Conservation (phyloP, 2,329 filamentous ascomycete genomes). For the Dothiorella sarmentorum region DNA sequence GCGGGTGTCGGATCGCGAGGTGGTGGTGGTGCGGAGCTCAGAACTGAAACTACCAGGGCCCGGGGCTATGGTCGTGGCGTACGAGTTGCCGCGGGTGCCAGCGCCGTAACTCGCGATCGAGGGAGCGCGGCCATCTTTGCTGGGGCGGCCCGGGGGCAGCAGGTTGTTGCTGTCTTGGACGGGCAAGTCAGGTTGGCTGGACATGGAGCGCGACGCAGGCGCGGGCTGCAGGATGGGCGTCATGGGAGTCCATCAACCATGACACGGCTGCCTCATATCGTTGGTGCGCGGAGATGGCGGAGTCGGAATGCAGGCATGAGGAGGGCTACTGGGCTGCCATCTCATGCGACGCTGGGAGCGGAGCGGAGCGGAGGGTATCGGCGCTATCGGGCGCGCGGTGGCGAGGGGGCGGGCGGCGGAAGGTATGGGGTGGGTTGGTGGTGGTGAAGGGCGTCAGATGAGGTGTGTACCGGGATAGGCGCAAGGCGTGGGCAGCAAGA, state of each 20-base stretch:
- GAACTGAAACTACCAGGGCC: slow-evolving; percentile 80
- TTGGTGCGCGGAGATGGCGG: slow-evolving; percentile 29
- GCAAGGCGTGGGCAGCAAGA: slow-evolving; percentile 13
- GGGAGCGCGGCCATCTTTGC: slow-evolving; percentile 55
- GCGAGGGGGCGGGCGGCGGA: background rate
- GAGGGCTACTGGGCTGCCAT: slow-evolving; percentile 17
- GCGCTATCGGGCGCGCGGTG: background rate
- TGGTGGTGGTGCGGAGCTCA: slow-evolving; percentile 68
- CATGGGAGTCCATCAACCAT: slow-evolving; percentile 42
- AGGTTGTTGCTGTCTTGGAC: slow-evolving; percentile 30
- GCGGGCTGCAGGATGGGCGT: slow-evolving; percentile 33
- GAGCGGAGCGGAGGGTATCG: slow-evolving; percentile 3
- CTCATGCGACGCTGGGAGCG: slow-evolving; percentile 11
- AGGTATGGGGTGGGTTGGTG: background rate
- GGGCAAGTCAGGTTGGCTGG: slow-evolving; percentile 35
- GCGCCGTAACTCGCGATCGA: slow-evolving; percentile 56
- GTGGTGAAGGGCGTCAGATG: background rate
- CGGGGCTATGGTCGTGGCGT: slow-evolving; percentile 66
- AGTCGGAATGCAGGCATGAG: slow-evolving; percentile 23
- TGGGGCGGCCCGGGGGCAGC: slow-evolving; percentile 41
- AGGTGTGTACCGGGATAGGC: slow-evolving; percentile 8
- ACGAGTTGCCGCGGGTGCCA: slow-evolving; percentile 63
- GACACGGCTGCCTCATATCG: slow-evolving; percentile 19
- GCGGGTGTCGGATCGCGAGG: slow-evolving; percentile 59
- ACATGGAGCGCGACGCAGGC: slow-evolving; percentile 38